Evolutionary conservation across 1,139 yeast genomes (phyloP), one percentile per base, ranked within the genome.

Genomic region (Magnusiomyces clavatus): DNA sequence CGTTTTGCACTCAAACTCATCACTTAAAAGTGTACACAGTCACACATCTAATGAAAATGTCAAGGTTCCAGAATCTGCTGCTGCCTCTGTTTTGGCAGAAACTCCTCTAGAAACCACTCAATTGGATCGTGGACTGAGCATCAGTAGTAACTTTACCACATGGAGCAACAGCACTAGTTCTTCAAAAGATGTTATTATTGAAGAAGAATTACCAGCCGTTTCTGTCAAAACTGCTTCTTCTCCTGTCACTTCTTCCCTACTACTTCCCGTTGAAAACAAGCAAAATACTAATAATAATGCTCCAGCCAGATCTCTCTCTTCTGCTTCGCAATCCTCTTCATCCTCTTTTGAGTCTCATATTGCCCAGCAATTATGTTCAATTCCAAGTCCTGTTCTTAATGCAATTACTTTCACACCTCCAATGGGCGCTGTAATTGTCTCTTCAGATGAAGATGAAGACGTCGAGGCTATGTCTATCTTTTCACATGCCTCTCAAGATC

Each of bases 311-410:
- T 35, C 39, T 6, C n/a, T 36, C 12, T 44, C 47, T 11, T 16
- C 36, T 19, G 20, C 47, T 31, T 44, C 47, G 16, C 12, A 14
- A 10, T 10, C 46, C 4, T 43, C 46, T 10, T 12, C 38, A 10
- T 14, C 40, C 13, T 47, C 55, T 1, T 50, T 50, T 37, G 54
- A 54, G 16, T 44, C 56, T 36, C 58, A 60, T 50, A 60, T 61
- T 38, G 55, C 53, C 31, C 56, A 56, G 43, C 59, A 58, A 47
- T 50, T 59, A 17, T 47, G 50, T n/a, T 31, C 53, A 38, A 56
- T 61, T 40, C 59, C 64, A 29, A 54, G 60, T 4, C 60, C 61
- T 1, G 45, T 58, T 13, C 51, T 60, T 24, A 59, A 60, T 46
- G 59, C 59, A 4, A 58, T 59, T 43, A 56, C 58, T 31, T 57